phyloP scores from a whole-genome alignment of 2,329 filamentous ascomycete genomes.

The Neonectria hederae region DNA sequence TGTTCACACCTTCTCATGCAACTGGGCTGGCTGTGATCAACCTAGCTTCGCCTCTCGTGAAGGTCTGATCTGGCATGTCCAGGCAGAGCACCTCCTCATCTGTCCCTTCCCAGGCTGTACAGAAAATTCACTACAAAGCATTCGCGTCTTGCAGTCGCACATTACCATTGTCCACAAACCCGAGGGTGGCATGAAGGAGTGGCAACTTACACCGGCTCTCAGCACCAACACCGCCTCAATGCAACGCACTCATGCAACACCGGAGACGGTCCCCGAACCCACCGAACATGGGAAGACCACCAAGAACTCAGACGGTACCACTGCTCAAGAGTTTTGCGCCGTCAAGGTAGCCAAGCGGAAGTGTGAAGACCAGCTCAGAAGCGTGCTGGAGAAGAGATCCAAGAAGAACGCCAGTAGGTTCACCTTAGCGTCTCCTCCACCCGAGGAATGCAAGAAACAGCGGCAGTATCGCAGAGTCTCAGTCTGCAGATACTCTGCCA shows the following conservation, averaged over 20 bases:
- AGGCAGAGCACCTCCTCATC: slow-evolving; percentile 54
- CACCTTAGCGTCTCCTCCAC: neutral
- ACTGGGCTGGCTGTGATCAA: slow-evolving; percentile 52
- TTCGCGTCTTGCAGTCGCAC: slow-evolving; percentile 50
- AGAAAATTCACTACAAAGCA: slow-evolving; percentile 48
- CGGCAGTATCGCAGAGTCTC: neutral
- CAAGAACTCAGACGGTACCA: neutral
- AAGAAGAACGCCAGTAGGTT: slow-evolving; percentile 43
- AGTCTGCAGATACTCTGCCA: neutral
- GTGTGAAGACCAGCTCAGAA: slow-evolving; percentile 49
- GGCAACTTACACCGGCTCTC: slow-evolving; percentile 35
- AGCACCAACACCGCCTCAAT: neutral
- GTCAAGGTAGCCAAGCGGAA: slow-evolving; percentile 48
- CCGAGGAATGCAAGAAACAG: neutral
- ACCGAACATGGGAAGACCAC: neutral
- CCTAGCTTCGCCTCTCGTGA: slow-evolving; percentile 49
- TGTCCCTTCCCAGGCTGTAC: slow-evolving; percentile 53
- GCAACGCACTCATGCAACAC: neutral
- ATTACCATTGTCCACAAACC: slow-evolving; percentile 48
- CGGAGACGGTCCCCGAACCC: slow-evolving; percentile 17
- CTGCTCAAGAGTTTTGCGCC: slow-evolving; percentile 27
- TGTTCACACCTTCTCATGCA: slow-evolving; percentile 48
- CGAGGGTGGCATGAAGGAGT: slow-evolving; percentile 36
- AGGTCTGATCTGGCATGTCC: slow-evolving; percentile 55
- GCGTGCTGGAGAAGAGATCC: slow-evolving; percentile 47